Evolutionary conservation across 495 filamentous ascomycete genomes (phyloP), one percentile per base, ranked within the genome.

Genomic region (Neurospora sublineolata): DNA sequence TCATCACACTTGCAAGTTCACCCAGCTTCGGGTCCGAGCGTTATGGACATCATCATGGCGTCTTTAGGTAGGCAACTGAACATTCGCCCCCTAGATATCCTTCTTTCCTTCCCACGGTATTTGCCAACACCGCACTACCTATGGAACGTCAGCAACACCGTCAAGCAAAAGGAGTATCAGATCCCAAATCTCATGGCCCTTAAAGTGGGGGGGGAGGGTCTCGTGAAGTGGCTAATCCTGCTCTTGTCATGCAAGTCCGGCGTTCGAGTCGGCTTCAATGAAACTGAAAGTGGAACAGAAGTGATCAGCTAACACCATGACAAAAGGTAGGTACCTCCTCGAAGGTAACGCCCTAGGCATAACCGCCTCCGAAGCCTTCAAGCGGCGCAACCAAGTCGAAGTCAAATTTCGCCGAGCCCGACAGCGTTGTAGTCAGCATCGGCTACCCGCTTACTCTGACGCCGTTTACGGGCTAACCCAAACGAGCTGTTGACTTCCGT

Each of bases 281-380:
- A 46, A 16, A 36, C 33, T 7, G 33, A 36, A 33, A 14, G 18
- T 7, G 39, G 2, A n/a, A n/a, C n/a, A n/a, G n/a, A 40, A 16
- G 4, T 6, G 4, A 16, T 30, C 14, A 70, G 42, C 37, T 42
- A 9, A 37, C 36, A 1, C 30, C 38, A 27, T 37, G 8, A 27
- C 7, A 42, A n/a, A 30, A 58, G 69, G 40, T 77, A 70, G 41
- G 69, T 77, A 77, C 68, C 72, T 75, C n/a, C 67, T 75, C 8
- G 77, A 78, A 44, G 77, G 77, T n/a, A 78, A 76, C 67, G 77
- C 77, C 9, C n/a, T 72, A 18, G 77, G 72, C 70, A 70, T 72
- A 39, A 75, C 77, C 0, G 77, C 77, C 3, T 68, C 74, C 1
- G 77, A 78, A 37, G 72, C 38, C 11, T 72, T 77, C 71, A 75